Evolutionary conservation across 345 rosid species (phyloP), one percentile per base, ranked within the genome.

Genomic region (Populus davidiana): DNA sequence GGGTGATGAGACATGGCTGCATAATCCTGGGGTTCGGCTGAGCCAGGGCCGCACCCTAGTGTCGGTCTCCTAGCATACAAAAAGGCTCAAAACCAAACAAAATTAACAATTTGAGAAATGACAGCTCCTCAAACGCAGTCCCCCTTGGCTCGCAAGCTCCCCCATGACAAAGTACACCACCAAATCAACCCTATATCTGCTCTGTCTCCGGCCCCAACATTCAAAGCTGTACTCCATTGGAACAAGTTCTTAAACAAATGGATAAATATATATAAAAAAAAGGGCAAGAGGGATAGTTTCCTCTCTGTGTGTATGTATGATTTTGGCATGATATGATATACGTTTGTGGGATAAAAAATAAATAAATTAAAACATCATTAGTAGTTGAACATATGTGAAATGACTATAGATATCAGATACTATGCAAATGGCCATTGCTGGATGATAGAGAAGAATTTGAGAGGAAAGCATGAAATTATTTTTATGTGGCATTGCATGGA

Each of bases 191-290:
- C 78, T 59, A 71, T 83, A 83, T 71, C 84, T 77, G 79, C 67
- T 39, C 75, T 80, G 77, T 79, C 82, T 67, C 84, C 27, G 27
- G 27, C 27, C 80, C 86, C 86, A 84, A 80, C 87, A 84, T 74
- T 73, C 85, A 14, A 81, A 87, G 89, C 88, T 87, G 90, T 83
- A 80, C 63, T 62, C 69, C 83, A 62, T 75, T 63, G 54, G 50
- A 69, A 74, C 76, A 33, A 62, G 49, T 47, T 18, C 8, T 29
- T 33, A 67, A 56, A n/a, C 27, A 56, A n/a, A 56, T n/a, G 13
- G 62, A 54, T 54, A 54, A 8, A 54, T 21, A 17, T 54, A 2
- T 25, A 27, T 0, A 54, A 54, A 33, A 3, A 33, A 33, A 33
- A 3, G 35, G 35, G 35, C 35, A 33, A 13, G 12, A 18, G 6